Evolutionary conservation across 768 basidiomycete species (phyloP).

Genomic region (Pleurotus citrinopileatus): DNA sequence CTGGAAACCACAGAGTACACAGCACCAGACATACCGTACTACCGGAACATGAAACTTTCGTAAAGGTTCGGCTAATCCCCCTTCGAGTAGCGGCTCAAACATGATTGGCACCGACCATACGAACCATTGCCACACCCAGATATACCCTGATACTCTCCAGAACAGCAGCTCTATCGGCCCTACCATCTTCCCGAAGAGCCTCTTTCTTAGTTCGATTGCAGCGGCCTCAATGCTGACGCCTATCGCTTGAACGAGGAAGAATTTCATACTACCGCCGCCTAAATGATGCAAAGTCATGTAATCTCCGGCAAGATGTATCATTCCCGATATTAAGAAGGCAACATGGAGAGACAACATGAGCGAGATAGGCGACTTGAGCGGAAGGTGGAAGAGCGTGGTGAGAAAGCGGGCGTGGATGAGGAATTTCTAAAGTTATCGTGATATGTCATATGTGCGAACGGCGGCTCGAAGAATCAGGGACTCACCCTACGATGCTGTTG

Average conservation of each 20-base stretch:
- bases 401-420: slow-evolving; percentile 18
- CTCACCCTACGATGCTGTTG: slow-evolving; percentile 26
- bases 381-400: slow-evolving; percentile 22
- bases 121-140: slow-evolving; percentile 17
- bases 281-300: slow-evolving; percentile 14
- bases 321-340: slow-evolving; percentile 28
- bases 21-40: not conserved
- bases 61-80: not conserved
- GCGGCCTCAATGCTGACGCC: slow-evolving; percentile 24
- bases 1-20: not conserved
- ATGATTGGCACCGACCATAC: not conserved
- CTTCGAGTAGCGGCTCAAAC: not conserved
- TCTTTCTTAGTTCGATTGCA: slow-evolving; percentile 24
- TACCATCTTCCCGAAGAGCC: slow-evolving; percentile 16
- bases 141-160: slow-evolving; percentile 11
- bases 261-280: slow-evolving; percentile 15
- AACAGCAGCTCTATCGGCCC: not conserved
- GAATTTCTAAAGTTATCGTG: slow-evolving; percentile 11
- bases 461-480: not conserved
- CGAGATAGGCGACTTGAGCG: slow-evolving; percentile 21
- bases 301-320: slow-evolving; percentile 25
- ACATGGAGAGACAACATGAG: slow-evolving; percentile 26
- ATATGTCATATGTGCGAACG: not conserved
- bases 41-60: not conserved
- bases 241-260: slow-evolving; percentile 26